Base-by-base conservation (phyloP, 805 yeast species). In the Torulaspora microellipsoides region DNA sequence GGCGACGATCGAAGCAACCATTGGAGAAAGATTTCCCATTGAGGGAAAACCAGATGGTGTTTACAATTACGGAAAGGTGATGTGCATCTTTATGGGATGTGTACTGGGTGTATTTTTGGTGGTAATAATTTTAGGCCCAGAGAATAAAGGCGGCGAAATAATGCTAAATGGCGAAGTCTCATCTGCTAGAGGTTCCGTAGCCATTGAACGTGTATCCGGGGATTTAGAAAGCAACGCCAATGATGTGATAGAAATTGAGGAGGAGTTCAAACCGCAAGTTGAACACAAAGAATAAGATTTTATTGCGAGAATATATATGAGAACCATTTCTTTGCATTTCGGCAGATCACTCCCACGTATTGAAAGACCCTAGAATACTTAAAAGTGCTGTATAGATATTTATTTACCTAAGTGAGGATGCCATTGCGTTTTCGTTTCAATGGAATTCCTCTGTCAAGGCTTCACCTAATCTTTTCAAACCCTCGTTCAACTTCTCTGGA, bases 51-150 rank as follows among this genome's bases (percentile, higher is more conserved):
- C 64, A 13, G 53, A 54, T 15, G 64, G 55, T 27, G 63, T 62
- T 32, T 76, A 67, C 50, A 70, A 80, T 54, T 80, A 80, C 51
- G 77, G 78, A 1, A 76, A 69, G 48, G 81, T 78, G 17, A 81
- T 81, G 85, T 75, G 83, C 10, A 80, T 81, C 42, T 80, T 81
- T 59, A 71, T 78, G 65, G 85, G 83, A 17, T 73, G 81, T 55
- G 85, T 80, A 2, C 76, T 77, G 49, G 81, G 65, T 0, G 78
- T 69, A 49, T 68, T 78, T 38, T 56, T 80, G 11, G 8, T 79
- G 1, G 64, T 78, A 30, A 65, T 76, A 1, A 60, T 80, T 32
- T 42, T 81, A 38, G 87, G 87, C 12, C 85, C 85, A 5, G 87
- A 81, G 60, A 73, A 77, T 46, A 71, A 64, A 53, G 62, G 62